Percentiles rank a stretch among this genome's conserved stretches.
These are phyloP conservation scores for Exobasidium rhododendri DNA, from an alignment of 1,284 basidiomycete genomes.

Conservation along the genomic window DNA sequence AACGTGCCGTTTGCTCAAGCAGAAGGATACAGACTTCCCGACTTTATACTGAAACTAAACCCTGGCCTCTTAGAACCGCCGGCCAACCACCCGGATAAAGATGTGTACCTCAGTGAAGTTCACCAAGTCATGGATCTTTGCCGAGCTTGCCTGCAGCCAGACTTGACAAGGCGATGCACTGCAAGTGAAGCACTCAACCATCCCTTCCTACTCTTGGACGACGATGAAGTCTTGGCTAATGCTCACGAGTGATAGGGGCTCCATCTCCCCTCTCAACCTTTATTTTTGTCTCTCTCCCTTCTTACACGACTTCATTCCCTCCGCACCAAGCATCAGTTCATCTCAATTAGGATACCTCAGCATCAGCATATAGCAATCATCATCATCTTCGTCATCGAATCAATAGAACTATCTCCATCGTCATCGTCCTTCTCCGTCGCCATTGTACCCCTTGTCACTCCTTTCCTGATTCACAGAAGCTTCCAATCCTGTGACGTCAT, in stretches of 20 bases:
- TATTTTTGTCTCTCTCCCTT: too few species aligned
- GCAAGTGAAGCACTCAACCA: constrained; percentile 41
- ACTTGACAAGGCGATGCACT: constrained; percentile 45
- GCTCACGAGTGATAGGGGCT: neutral
- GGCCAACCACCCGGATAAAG: constrained; percentile 35
- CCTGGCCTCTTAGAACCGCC: constrained; percentile 35
- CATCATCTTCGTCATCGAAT: too few species aligned
- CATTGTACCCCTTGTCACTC: too few species aligned
- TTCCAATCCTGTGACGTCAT: too few species aligned
- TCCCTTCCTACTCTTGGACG: constrained; percentile 32
- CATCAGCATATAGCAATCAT: constrained; percentile 9
- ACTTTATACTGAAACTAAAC: constrained; percentile 45
- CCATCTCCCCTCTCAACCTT: too few species aligned
- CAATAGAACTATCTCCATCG: constrained; percentile 14
- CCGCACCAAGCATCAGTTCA: too few species aligned
- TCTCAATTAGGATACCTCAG: neutral
- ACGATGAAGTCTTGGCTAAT: constrained; percentile 4
- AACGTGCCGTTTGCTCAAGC: constrained; percentile 37
- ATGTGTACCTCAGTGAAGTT: constrained; percentile 36
- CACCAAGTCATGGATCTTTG: constrained; percentile 44
- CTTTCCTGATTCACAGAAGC: too few species aligned
- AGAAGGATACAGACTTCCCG: constrained; percentile 29
- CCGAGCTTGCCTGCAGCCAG: constrained; percentile 42
- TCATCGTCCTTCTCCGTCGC: neutral
- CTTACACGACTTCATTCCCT: too few species aligned